Evolutionary conservation across 2,329 filamentous ascomycete species (phyloP).

Genomic region (Colletotrichum sp.): DNA sequence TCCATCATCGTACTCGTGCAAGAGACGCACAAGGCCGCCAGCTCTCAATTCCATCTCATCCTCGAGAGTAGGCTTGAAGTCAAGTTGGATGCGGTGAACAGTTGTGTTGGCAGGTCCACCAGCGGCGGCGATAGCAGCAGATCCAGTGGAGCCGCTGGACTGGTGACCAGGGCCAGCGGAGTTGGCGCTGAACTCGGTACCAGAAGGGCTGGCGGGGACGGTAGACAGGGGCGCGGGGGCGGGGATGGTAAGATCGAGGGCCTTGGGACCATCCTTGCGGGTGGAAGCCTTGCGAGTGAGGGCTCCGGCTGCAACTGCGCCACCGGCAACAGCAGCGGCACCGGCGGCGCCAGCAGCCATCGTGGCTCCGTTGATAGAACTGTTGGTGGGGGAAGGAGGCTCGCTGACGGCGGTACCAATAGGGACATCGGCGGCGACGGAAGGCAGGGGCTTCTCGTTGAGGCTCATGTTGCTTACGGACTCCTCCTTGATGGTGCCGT

Average conservation of each 20-base stretch:
- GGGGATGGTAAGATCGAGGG: conserved; percentile 59
- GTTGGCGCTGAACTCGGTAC: conserved; percentile 66
- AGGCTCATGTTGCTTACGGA: conserved; percentile 39
- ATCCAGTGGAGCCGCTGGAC: conserved; percentile 52
- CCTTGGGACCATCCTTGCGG: conserved; percentile 55
- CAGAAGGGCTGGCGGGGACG: conserved; percentile 63
- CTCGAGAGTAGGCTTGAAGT: conserved; percentile 90
- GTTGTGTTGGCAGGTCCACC: conserved; percentile 64
- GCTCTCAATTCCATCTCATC: conserved; percentile 85
- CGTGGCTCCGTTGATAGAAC: conserved; percentile 37
- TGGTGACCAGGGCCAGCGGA: conserved; percentile 55
- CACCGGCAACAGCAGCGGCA: conserved; percentile 36
- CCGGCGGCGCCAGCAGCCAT: conserved; percentile 26
- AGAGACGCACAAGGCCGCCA: conserved; percentile 84
- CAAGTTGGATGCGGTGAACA: conserved; percentile 91
- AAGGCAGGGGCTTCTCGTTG: conserved; percentile 29
- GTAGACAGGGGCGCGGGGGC: conserved; percentile 32
- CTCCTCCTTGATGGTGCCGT: conserved; percentile 46
- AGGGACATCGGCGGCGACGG: conserved; percentile 9
- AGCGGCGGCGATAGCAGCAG: conserved; percentile 66
- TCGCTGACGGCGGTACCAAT: background rate
- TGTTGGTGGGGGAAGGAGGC: background rate
- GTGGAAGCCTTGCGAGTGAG: conserved; percentile 62
- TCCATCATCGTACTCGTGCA: conserved; percentile 97
- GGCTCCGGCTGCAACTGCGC: conserved; percentile 38